Base-by-base conservation (phyloP, 169 alveolate species). In the Theileria luwenshuni region DNA sequence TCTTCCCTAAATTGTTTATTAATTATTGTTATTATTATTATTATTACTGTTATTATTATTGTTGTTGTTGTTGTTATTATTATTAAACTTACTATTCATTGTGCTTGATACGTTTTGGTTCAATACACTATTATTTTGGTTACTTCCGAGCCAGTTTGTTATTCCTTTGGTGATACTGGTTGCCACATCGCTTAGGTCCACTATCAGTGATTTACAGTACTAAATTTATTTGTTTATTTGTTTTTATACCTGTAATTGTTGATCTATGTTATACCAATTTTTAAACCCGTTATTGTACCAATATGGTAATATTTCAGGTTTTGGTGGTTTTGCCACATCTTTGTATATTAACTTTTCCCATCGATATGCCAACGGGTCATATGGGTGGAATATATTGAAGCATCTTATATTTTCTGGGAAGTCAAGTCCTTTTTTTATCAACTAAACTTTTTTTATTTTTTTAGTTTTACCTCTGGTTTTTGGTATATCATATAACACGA, bases 221-320 rank as follows among this genome's bases (percentile, higher is more conserved):
- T 81, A 68, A 17, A 62, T 61, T 41, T 73, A 65, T 23, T n/a
- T 32, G 21, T 7, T 25, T 35, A 21, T 17, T 10, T 2, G n/a
- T 3, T 41, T 19, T 21, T 12, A 5, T n/a, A 64, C 87, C 42
- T 90, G 91, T 86, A 90, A 83, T 56, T 84, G 86, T 71, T 88
- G 83, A 69, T 92, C 95, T 93, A 94, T 86, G 59, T 89, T 93
- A 64, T 90, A 91, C 93, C 94, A 92, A 38, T 91, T 90, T 56
- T 91, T 90, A 43, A 89, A 89, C 25, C 94, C 92, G 64, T 90
- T 90, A 67, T 90, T 92, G 52, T 91, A 76, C 95, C 95, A 92
- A 41, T 85, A 90, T 17, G 94, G 94, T 30, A 90, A 69, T 33
- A 92, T 69, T 38, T 84, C 93, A 33, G 95, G 95, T 48, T 90